Evolutionary conservation across 768 basidiomycete genomes (phyloP).

Genomic region (Termitomyces sp.): DNA sequence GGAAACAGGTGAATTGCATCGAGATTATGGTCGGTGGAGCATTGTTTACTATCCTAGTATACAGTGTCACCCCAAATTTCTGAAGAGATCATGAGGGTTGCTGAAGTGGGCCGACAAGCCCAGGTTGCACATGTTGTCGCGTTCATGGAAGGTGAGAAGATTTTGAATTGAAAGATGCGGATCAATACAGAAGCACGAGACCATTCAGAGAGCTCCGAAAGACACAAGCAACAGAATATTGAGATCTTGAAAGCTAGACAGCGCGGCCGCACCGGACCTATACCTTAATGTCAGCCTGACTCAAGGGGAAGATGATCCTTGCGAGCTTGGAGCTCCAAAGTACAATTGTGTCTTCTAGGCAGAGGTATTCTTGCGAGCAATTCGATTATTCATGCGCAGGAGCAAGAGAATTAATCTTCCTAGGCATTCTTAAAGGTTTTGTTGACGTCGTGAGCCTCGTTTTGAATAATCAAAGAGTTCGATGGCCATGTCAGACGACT

Average conservation of each 20-base stretch:
- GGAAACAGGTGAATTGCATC: constrained; percentile 4
- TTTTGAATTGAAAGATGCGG: not conserved
- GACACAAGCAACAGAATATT: constrained; percentile 1
- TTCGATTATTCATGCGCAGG: too few species aligned
- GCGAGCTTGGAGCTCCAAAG: not conserved
- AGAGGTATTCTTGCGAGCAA: not conserved
- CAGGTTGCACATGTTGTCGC: constrained; percentile 8
- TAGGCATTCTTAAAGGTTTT: not conserved
- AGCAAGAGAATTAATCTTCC: too few species aligned
- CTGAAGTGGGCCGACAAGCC: constrained; percentile 7
- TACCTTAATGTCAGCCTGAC: not conserved
- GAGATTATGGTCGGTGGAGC: not conserved
- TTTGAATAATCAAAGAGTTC: not conserved
- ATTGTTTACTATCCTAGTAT: not conserved
- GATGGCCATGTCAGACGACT: not conserved
- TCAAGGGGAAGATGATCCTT: not conserved
- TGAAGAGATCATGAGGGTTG: constrained; percentile 6
- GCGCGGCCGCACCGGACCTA: not conserved
- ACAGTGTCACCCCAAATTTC: constrained; percentile 6
- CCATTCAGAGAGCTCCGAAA: constrained; percentile 5
- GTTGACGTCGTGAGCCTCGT: not conserved
- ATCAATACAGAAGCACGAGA: constrained; percentile 1
- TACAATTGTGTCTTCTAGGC: not conserved
- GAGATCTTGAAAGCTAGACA: not conserved
- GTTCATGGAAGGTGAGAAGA: constrained; percentile 9